Evolutionary conservation across 179 eudicot species (phyloP).

Genomic region (Heliamphora pulchella): DNA sequence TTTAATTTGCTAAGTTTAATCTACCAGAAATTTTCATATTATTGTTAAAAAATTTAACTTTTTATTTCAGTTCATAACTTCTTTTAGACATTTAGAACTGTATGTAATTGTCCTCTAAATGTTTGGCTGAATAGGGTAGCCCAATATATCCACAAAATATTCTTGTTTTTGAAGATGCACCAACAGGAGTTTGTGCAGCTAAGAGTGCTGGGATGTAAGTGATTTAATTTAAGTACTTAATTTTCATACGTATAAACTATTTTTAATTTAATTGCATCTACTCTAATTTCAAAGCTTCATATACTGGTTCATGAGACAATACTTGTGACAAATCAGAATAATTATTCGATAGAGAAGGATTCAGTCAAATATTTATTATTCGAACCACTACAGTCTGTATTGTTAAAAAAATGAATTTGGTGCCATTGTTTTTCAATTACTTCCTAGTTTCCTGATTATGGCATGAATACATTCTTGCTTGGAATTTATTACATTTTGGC

Average conservation of each 20-base stretch:
- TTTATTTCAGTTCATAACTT: background rate
- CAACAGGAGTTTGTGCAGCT: slow-evolving; percentile 79
- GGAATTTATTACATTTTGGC: no score
- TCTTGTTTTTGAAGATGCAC: slow-evolving; percentile 97
- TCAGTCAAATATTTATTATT: background rate
- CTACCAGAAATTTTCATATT: background rate
- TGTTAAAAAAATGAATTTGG: no score
- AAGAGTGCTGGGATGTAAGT: slow-evolving; percentile 96
- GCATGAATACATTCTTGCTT: no score
- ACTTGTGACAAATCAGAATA: background rate
- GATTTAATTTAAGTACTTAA: background rate
- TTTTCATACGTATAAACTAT: background rate
- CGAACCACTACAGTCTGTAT: no score
- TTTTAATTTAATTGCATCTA: background rate
- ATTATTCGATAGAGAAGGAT: background rate
- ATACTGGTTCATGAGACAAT: background rate
- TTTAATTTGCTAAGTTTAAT: background rate
- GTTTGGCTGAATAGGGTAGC: slow-evolving; percentile 53
- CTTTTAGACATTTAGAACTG: background rate
- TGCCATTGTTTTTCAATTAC: no score
- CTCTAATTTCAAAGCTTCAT: background rate
- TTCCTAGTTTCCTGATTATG: no score
- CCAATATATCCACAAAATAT: slow-evolving; percentile 51
- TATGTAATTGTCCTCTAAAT: background rate
- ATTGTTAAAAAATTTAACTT: background rate